A percentile compares a stretch with the other conserved stretches of the same genome.
phyloP scores from a whole-genome alignment of 768 basidiomycete species.

The Termitomyces bulborhizus region DNA sequence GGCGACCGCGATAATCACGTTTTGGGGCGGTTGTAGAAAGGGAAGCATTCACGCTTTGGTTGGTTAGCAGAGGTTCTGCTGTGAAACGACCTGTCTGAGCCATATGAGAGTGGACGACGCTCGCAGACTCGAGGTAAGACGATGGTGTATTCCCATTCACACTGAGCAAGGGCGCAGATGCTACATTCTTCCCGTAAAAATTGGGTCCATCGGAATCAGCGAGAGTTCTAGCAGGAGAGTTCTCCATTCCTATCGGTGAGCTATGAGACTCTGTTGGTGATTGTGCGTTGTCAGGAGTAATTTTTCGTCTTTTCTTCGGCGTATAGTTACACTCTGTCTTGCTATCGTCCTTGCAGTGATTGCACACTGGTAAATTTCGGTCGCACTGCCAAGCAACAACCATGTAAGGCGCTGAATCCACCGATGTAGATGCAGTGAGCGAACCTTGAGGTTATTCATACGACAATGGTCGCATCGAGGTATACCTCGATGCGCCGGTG shows the following conservation, averaged over 20 bases:
- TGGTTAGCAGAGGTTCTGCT: slow-evolving; percentile 17
- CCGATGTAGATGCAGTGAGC: slow-evolving; percentile 13
- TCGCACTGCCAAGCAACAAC: slow-evolving; percentile 46
- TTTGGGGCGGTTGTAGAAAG: slow-evolving; percentile 1
- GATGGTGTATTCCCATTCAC: slow-evolving; percentile 7
- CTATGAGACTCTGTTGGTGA: slow-evolving; percentile 7
- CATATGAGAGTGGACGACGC: background rate
- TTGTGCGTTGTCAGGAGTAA: slow-evolving; percentile 23
- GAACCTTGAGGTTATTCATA: slow-evolving; percentile 57
- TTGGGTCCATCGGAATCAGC: background rate
- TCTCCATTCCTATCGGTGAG: slow-evolving; percentile 7
- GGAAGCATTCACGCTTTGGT: background rate
- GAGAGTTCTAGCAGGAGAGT: background rate
- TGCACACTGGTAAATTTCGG: slow-evolving; percentile 65
- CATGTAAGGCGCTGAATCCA: background rate
- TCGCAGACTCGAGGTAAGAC: slow-evolving; percentile 12
- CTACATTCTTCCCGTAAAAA: slow-evolving; percentile 44
- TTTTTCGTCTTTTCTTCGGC: slow-evolving; percentile 62
- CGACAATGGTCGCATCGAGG: slow-evolving; percentile 72
- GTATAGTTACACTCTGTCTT: slow-evolving; percentile 63
- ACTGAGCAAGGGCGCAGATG: slow-evolving; percentile 20
- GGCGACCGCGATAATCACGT: background rate
- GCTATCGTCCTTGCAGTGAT: slow-evolving; percentile 53
- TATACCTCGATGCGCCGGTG: slow-evolving; percentile 70
- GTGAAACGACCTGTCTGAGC: slow-evolving; percentile 26